Evolutionary conservation across 208 protist species (phyloP).

Genomic region (Leishmania amazonensis): DNA sequence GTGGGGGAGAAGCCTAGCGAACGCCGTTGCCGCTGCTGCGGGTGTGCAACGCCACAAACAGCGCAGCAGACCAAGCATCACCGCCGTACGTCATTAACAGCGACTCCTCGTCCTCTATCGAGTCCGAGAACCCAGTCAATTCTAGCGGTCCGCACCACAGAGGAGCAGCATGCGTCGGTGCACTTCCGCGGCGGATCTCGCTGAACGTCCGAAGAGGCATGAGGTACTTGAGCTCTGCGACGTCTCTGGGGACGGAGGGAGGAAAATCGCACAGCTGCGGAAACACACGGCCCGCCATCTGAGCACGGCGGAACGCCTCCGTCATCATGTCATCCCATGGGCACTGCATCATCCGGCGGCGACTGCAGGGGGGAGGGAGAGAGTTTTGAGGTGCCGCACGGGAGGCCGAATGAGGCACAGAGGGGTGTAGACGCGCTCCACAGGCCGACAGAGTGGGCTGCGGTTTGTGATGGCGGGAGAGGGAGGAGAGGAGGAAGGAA

Average conservation of each 20-base stretch:
- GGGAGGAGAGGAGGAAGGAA: not conserved
- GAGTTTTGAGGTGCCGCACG: not conserved
- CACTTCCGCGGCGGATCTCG: not conserved
- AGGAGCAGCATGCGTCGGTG: not conserved
- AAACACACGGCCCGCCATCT: conserved; percentile 55
- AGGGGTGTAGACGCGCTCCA: not conserved
- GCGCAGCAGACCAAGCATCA: conserved; percentile 29
- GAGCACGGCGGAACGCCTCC: conserved; percentile 76
- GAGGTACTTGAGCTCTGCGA: conserved; percentile 50
- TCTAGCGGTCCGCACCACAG: conserved; percentile 19
- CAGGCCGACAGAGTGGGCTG: not conserved
- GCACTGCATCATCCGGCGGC: conserved; percentile 1
- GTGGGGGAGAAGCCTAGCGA: not conserved
- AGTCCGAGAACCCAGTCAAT: conserved; percentile 9
- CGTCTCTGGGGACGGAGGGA: conserved; percentile 34
- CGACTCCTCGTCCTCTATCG: conserved; percentile 2
- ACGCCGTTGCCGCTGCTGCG: not conserved
- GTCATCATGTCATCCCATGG: conserved; percentile 18
- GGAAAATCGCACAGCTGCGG: conserved; percentile 65
- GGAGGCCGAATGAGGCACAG: not conserved
- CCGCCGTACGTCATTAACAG: conserved; percentile 24
- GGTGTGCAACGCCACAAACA: conserved; percentile 1
- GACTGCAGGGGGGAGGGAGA: not conserved
- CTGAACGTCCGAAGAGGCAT: conserved; percentile 29
- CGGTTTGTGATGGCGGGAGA: not conserved